Conservation (phyloP, 1,284 basidiomycete species). For the Puccinia horiana region DNA sequence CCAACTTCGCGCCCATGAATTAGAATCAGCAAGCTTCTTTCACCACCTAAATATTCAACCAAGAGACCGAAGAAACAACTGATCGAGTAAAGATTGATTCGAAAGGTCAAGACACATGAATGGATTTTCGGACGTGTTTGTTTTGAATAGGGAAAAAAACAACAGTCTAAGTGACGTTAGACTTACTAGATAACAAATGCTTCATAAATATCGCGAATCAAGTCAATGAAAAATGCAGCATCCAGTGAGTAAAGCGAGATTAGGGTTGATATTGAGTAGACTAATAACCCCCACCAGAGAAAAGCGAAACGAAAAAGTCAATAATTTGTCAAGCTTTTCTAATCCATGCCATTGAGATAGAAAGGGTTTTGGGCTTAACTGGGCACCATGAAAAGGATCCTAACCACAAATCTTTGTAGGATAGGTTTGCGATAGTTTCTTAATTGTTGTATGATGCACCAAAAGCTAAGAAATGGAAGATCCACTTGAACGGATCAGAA, state of each 20-base stretch:
- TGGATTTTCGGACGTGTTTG: slow-evolving; percentile 62
- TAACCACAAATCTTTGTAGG: slow-evolving; percentile 75
- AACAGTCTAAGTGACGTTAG: slow-evolving; percentile 53
- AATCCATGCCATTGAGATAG: slow-evolving; percentile 9
- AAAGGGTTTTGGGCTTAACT: neutral
- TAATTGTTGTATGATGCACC: slow-evolving; percentile 38
- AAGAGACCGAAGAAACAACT: slow-evolving; percentile 31
- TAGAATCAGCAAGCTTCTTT: slow-evolving; percentile 84
- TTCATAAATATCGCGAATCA: slow-evolving; percentile 94
- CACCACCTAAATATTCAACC: slow-evolving; percentile 76
- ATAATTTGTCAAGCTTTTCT: neutral
- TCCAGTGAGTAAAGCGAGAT: slow-evolving; percentile 92
- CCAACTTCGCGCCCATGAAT: slow-evolving; percentile 87
- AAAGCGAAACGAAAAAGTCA: neutral
- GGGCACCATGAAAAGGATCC: slow-evolving; percentile 84
- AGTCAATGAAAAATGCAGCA: slow-evolving; percentile 94
- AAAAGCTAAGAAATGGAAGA: slow-evolving; percentile 5
- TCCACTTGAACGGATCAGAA: neutral
- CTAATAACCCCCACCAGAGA: slow-evolving; percentile 63
- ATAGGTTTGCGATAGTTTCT: slow-evolving; percentile 57
- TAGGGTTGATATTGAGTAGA: slow-evolving; percentile 86
- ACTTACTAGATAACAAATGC: slow-evolving; percentile 88
- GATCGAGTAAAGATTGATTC: neutral
- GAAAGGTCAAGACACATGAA: slow-evolving; percentile 56
- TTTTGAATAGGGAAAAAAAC: neutral